Evolutionary conservation across 176 grass and related monocot species (phyloP).

Genomic region (Panicum miliaceum): DNA sequence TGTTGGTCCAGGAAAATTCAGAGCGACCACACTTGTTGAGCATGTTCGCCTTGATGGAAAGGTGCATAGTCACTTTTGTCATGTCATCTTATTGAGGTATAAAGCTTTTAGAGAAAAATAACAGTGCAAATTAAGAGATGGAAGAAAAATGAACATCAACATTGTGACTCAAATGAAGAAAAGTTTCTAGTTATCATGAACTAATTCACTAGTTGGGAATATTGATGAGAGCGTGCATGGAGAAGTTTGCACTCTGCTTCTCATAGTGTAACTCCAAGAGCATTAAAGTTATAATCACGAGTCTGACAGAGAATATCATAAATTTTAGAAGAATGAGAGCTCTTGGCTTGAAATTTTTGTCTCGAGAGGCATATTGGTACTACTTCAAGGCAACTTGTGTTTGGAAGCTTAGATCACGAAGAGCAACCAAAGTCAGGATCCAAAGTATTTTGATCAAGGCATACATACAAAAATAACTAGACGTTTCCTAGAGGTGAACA

Average conservation of each 20-base stretch:
- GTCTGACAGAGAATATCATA: background rate
- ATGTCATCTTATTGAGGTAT: background rate
- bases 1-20: constrained; percentile 29
- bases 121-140: background rate
- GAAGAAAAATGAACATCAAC: background rate
- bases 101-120: background rate
- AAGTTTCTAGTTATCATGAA: constrained; percentile 33
- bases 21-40: constrained; percentile 30
- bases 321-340: background rate
- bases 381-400: constrained; percentile 37
- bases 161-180: background rate
- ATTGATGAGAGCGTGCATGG: background rate
- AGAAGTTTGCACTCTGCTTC: background rate
- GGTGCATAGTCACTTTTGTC: constrained; percentile 18
- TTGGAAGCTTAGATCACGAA: constrained; percentile 5
- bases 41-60: background rate
- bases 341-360: background rate
- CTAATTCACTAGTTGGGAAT: background rate
- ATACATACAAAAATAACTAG: background rate
- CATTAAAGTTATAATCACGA: constrained; percentile 33
- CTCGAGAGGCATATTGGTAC: constrained; percentile 10
- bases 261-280: background rate
- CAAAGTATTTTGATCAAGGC: background rate
- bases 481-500: background rate
- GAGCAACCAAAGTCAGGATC: constrained; percentile 18